A percentile compares a stretch with the other conserved stretches of the same genome.
These are phyloP conservation scores for Hypoxylon subgilvum DNA, from an alignment of 495 filamentous ascomycete species.

Conservation along the genomic window DNA sequence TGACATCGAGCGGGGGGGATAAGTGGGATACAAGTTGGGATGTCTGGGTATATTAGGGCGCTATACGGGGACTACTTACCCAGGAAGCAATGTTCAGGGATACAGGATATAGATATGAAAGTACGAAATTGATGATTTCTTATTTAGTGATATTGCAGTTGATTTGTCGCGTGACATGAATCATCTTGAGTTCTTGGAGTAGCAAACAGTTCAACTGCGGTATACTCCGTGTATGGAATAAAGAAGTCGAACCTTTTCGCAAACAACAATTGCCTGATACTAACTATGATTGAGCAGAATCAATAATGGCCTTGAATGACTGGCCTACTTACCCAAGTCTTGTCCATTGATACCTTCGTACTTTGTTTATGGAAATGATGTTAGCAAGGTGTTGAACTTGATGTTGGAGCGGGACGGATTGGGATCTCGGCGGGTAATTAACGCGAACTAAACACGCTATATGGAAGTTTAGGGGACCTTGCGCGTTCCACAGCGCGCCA, in stretches of 20 bases:
- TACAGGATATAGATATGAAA: constrained; percentile 4
- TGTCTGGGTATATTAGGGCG: too few relatives aligned
- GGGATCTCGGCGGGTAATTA: constrained; percentile 21
- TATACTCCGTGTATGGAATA: too few relatives aligned
- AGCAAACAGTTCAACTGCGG: too few relatives aligned
- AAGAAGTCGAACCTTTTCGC: too few relatives aligned
- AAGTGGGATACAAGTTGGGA: not conserved
- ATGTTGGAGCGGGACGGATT: not conserved
- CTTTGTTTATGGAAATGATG: too few relatives aligned
- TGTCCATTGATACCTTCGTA: too few relatives aligned
- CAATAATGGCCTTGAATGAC: not conserved
- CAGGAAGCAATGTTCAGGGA: not conserved
- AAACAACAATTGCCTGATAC: too few relatives aligned
- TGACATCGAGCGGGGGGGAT: not conserved
- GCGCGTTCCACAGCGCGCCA: constrained; percentile 23
- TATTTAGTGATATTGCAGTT: not conserved
- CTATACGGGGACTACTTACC: too few relatives aligned
- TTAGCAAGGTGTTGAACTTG: not conserved
- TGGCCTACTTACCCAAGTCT: too few relatives aligned
- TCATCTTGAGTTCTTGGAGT: too few relatives aligned
- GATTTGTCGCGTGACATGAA: too few relatives aligned
- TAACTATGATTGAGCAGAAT: too few relatives aligned
- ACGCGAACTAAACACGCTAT: constrained; percentile 37
- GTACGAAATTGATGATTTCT: constrained; percentile 8
- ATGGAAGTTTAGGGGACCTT: constrained; percentile 10